Evolutionary conservation across 495 filamentous ascomycete genomes (phyloP).

Genomic region (Xylaria scruposa): DNA sequence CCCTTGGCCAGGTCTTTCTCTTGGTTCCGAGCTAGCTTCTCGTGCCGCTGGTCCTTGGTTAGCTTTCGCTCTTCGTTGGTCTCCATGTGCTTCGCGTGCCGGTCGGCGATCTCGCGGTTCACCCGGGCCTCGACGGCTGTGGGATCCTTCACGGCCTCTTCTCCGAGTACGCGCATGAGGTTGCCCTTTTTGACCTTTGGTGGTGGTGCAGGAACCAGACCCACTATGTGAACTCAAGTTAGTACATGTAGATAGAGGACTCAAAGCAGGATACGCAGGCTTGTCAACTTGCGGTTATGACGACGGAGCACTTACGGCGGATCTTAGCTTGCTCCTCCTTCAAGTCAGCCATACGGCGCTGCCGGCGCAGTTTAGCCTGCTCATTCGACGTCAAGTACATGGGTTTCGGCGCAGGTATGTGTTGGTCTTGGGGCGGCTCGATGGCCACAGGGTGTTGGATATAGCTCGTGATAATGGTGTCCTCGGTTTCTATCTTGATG

Average conservation of each 20-base stretch:
- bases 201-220: slow-evolving; percentile 84
- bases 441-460: slow-evolving; percentile 94
- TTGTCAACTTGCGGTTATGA: not conserved
- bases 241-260: not conserved
- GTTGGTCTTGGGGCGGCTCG: slow-evolving; percentile 88
- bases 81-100: slow-evolving; percentile 73
- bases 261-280: not conserved
- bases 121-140: slow-evolving; percentile 96
- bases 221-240: slow-evolving; percentile 50
- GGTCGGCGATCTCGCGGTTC: slow-evolving; percentile 86
- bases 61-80: slow-evolving; percentile 88
- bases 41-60: slow-evolving; percentile 85
- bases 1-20: slow-evolving; percentile 88
- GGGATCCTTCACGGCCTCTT: slow-evolving; percentile 96
- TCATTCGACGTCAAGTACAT: slow-evolving; percentile 93
- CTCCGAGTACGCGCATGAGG: slow-evolving; percentile 95
- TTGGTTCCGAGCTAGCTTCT: slow-evolving; percentile 84
- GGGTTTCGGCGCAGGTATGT: slow-evolving; percentile 78
- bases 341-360: slow-evolving; percentile 86
- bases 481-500: slow-evolving; percentile 76
- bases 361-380: slow-evolving; percentile 87
- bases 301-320: slow-evolving; percentile 46
- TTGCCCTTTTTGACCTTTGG: slow-evolving; percentile 96
- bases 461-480: slow-evolving; percentile 86
- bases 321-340: slow-evolving; percentile 98